A percentile compares a stretch with the other conserved stretches of the same genome.
Conservation (phyloP, 2,329 filamentous ascomycete genomes). For the Falciphora oryzae region DNA sequence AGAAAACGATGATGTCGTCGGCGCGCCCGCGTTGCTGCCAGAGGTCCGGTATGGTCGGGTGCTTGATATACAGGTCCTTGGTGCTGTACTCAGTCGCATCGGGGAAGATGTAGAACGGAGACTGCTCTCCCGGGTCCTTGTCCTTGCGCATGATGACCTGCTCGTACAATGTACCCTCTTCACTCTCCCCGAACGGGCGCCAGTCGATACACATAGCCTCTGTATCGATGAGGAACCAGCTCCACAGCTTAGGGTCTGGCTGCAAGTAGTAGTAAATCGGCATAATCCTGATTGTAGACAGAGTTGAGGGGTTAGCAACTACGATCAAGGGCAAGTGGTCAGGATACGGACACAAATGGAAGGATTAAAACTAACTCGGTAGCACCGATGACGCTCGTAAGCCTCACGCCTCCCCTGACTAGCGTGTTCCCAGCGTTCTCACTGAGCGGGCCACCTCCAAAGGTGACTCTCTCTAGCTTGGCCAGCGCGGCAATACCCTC, state of each 20-base stretch:
- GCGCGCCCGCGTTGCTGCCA: constrained; percentile 30
- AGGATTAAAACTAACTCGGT: constrained; percentile 33
- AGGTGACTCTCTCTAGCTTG: constrained; percentile 28
- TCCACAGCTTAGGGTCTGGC: constrained; percentile 29
- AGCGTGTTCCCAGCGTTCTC: constrained; percentile 32
- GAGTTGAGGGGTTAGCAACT: background rate
- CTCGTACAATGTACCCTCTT: constrained; percentile 25
- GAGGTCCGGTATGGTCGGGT: constrained; percentile 30
- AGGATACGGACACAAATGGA: background rate
- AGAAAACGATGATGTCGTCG: constrained; percentile 44
- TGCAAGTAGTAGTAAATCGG: constrained; percentile 23
- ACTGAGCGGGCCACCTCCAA: constrained; percentile 35
- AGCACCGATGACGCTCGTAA: constrained; percentile 33
- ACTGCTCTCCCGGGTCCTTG: constrained; percentile 30
- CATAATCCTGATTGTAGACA: background rate
- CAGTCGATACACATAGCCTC: constrained; percentile 37
- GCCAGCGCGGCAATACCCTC: constrained; percentile 25
- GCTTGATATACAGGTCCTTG: constrained; percentile 36
- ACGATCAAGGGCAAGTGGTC: too few relatives aligned
- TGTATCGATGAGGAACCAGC: constrained; percentile 36
- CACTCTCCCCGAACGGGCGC: constrained; percentile 21
- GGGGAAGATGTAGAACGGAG: constrained; percentile 36
- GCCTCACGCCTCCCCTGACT: constrained; percentile 25
- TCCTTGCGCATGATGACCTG: constrained; percentile 33
- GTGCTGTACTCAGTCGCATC: constrained; percentile 34